Evolutionary conservation across 2,329 filamentous ascomycete genomes (phyloP), one percentile per base, ranked within the genome.

Genomic region (Paecilomyces sp.): DNA sequence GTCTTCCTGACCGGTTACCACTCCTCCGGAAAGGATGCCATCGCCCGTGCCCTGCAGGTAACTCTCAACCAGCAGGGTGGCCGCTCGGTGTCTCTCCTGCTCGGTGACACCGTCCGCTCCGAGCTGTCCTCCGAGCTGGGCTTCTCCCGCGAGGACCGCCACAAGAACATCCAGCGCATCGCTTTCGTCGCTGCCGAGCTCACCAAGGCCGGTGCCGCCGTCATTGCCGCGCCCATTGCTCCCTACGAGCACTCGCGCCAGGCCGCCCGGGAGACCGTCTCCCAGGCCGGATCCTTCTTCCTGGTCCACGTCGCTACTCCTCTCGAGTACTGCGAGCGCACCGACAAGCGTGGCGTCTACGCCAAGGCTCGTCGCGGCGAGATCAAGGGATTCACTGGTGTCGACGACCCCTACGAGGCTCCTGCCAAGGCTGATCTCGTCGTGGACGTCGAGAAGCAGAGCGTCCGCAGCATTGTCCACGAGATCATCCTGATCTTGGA

Each of bases 61-160:
- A 97, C 93, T 0, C 86, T 99, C 65, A 97, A 97, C 85, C 93
- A 99, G 82, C 92, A 97, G 79, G 92, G 93, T 66, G 94, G 94
- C 61, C 91, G 94, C 61, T 90, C 92, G 64, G 94, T 97, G 60
- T 95, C 92, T 18, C 88, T 99, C 73, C 86, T 99, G 55, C 86
- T 99, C 61, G 94, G 94, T 70, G 94, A 99, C 80, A 97, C 91
- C 6, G 92, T 99, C 64, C 92, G 94, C 69, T 83, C 86, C 70
- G 94, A 97, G 80, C 87, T 99, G 56, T 96, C 91, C 11, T 89
- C 91, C 1, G 94, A 97, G 79, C 89, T 99, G 13, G 94, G 94
- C 74, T 99, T 97, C 86, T 92, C 87, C 78, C 87, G 87, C 65
- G 88, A 93, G 73, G 94, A 99, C 80, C 91, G 94, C 71, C 88